Conservation (phyloP, 768 basidiomycete genomes). For the Panellus pusillus region DNA sequence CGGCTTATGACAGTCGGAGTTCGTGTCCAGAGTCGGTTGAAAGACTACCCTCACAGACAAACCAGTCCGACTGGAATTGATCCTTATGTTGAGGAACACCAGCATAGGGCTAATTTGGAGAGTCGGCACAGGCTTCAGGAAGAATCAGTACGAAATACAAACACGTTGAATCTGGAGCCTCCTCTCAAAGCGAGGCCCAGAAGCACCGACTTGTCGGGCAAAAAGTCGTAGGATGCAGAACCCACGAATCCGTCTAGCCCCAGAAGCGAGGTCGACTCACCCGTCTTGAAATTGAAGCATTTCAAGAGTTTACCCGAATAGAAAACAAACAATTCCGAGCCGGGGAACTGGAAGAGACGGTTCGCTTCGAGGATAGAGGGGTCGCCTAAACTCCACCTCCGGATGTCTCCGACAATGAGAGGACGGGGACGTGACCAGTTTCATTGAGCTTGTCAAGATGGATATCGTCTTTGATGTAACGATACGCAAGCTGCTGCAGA, state of each 20-base stretch:
- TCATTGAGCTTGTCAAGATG: not conserved
- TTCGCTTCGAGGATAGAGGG: constrained; percentile 12
- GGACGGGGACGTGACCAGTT: constrained; percentile 15
- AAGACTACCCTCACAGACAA: constrained; percentile 3
- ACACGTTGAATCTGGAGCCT: constrained; percentile 15
- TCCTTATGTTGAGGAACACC: not conserved
- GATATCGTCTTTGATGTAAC: not conserved
- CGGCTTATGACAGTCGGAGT: constrained; percentile 14
- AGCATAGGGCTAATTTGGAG: constrained; percentile 1
- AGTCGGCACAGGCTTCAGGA: too few relatives aligned
- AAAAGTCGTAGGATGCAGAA: constrained; percentile 8
- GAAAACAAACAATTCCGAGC: constrained; percentile 15
- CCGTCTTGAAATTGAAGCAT: constrained; percentile 8
- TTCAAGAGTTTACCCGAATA: constrained; percentile 12
- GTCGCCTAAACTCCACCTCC: constrained; percentile 3
- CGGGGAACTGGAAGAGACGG: constrained; percentile 12
- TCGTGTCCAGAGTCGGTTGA: not conserved
- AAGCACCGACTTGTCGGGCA: constrained; percentile 12
- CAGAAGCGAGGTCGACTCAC: constrained; percentile 4
- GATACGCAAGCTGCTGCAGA: constrained; percentile 5
- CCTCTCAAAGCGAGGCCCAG: constrained; percentile 10
- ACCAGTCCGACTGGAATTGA: not conserved
- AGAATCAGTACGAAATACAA: not conserved
- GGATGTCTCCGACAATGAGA: constrained; percentile 8
- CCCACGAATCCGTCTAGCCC: constrained; percentile 11